Conservation (phyloP, 495 filamentous ascomycete genomes). For the Copromyces sp. region DNA sequence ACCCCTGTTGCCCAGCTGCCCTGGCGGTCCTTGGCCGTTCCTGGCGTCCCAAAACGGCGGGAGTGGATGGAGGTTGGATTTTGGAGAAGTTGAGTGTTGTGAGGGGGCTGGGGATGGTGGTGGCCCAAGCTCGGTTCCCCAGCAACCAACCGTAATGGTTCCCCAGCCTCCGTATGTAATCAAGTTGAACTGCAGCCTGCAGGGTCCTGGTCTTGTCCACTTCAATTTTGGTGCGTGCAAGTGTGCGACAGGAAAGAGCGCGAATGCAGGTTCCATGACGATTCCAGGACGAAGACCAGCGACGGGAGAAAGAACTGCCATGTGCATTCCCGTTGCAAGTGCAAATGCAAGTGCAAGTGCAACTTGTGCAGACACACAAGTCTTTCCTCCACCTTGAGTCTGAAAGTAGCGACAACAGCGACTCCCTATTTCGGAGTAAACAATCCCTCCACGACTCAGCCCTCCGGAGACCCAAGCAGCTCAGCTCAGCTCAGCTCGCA, state of each 20-base stretch:
- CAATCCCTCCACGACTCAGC: background rate
- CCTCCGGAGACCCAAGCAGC: background rate
- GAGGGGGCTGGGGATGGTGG: background rate
- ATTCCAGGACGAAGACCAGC: background rate
- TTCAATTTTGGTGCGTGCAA: too few relatives aligned
- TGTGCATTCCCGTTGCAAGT: background rate
- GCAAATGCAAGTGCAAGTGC: background rate
- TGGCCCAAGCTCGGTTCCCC: background rate
- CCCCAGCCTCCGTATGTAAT: background rate
- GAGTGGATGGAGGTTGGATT: background rate
- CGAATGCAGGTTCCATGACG: background rate
- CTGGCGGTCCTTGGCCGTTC: background rate
- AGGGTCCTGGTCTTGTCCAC: background rate
- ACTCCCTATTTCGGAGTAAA: background rate
- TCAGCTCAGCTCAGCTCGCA: background rate
- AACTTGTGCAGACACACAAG: background rate
- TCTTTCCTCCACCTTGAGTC: background rate
- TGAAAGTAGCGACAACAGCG: background rate
- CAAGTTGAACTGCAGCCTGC: background rate
- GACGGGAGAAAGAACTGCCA: background rate
- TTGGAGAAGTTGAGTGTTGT: background rate
- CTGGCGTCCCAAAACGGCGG: background rate
- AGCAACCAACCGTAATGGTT: background rate
- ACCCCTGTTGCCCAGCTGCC: background rate
- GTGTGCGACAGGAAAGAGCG: background rate